These are phyloP conservation scores for Sugiyamaella japonica DNA, from an alignment of 1,139 yeast species.

Conservation along the genomic window DNA sequence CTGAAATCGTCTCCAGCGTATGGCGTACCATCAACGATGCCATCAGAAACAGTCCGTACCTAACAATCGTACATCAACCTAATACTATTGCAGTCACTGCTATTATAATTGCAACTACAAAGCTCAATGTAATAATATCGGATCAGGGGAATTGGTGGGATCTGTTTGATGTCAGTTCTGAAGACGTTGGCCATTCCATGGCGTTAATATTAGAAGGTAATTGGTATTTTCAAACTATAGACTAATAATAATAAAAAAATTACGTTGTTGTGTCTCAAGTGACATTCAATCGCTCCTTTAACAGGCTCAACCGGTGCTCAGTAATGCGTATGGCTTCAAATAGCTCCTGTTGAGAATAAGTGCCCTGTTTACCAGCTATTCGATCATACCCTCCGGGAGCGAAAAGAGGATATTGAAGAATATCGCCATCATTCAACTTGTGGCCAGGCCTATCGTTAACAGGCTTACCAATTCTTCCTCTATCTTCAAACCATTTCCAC, in stretches of 20 bases:
- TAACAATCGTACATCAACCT: constrained; percentile 33
- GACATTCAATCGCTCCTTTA: constrained; percentile 35
- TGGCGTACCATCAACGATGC: constrained; percentile 34
- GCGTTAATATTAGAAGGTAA: constrained; percentile 25
- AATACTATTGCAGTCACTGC: constrained; percentile 33
- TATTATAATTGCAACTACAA: constrained; percentile 30
- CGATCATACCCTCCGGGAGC: constrained; percentile 3
- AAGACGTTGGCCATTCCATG: constrained; percentile 33
- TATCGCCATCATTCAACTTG: constrained; percentile 7
- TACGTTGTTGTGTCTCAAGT: too few relatives aligned
- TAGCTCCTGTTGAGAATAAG: constrained; percentile 50
- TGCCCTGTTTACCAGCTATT: constrained; percentile 17
- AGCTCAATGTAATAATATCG: constrained; percentile 19
- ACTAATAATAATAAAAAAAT: not conserved
- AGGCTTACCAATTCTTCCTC: constrained; percentile 35
- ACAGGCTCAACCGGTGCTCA: constrained; percentile 50
- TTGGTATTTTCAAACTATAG: constrained; percentile 5
- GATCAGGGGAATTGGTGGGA: constrained; percentile 34
- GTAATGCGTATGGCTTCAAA: constrained; percentile 57
- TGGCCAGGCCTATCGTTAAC: not conserved
- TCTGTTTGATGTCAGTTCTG: constrained; percentile 35
- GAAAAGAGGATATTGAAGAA: constrained; percentile 14
- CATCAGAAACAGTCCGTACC: constrained; percentile 24
- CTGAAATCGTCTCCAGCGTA: constrained; percentile 20
- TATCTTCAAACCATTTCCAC: constrained; percentile 80